These are phyloP conservation scores for Starmerella vaccinii DNA, from an alignment of 805 yeast genomes.

Conservation along the genomic window DNA sequence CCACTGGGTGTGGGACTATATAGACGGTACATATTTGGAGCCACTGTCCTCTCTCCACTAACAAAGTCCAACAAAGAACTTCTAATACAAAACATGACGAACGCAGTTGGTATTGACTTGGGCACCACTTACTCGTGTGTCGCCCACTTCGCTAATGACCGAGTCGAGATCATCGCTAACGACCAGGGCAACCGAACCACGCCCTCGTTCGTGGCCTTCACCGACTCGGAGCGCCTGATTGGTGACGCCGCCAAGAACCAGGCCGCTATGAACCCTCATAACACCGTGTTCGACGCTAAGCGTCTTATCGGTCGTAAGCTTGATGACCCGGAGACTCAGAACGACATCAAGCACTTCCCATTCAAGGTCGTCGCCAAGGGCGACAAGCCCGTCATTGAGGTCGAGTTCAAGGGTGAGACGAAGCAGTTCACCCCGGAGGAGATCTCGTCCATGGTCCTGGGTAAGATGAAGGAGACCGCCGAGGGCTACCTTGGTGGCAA, in stretches of 20 bases:
- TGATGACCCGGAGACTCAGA: constrained; percentile 65
- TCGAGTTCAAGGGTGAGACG: constrained; percentile 77
- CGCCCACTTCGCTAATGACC: constrained; percentile 72
- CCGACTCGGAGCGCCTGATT: constrained; percentile 86
- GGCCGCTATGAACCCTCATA: constrained; percentile 90
- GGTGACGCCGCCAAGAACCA: constrained; percentile 99
- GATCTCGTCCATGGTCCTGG: constrained; percentile 82
- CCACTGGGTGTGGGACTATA: constrained; percentile 11
- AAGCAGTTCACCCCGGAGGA: constrained; percentile 89
- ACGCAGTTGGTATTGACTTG: constrained; percentile 41
- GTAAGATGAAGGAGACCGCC: constrained; percentile 89
- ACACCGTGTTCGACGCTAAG: constrained; percentile 93
- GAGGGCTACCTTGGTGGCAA: constrained; percentile 77
- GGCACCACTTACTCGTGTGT: constrained; percentile 98
- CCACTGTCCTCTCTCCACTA: not conserved
- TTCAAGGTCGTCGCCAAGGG: constrained; percentile 65
- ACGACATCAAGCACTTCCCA: constrained; percentile 81
- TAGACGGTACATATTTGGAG: not conserved
- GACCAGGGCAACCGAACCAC: constrained; percentile 99
- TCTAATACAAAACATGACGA: constrained; percentile 18
- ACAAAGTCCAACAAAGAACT: not conserved
- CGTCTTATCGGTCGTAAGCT: constrained; percentile 84
- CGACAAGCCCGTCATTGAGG: constrained; percentile 82
- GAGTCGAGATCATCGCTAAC: constrained; percentile 91
- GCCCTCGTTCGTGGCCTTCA: constrained; percentile 93